phyloP scores from a whole-genome alignment of 1,139 yeast species.

The Yamadazyma diddensiae region DNA sequence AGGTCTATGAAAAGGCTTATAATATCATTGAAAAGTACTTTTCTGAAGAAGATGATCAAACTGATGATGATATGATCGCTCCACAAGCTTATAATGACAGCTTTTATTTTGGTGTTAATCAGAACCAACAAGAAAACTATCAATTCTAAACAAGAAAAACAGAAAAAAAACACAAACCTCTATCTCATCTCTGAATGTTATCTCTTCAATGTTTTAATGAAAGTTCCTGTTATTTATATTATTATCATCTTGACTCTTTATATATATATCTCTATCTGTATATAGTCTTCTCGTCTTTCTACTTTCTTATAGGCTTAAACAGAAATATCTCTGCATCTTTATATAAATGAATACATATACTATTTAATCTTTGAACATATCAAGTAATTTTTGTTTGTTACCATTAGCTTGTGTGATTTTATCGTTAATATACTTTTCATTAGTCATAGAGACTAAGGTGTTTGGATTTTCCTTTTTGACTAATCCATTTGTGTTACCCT shows the following conservation, averaged over 20 bases:
- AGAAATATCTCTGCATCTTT: slow-evolving; percentile 15
- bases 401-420: slow-evolving; percentile 6
- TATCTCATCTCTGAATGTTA: slow-evolving; percentile 1
- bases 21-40: slow-evolving; percentile 88
- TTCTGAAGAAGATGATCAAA: slow-evolving; percentile 74
- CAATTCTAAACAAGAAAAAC: slow-evolving; percentile 31
- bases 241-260: slow-evolving; percentile 4
- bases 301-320: slow-evolving; percentile 8
- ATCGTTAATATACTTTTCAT: slow-evolving; percentile 2
- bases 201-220: slow-evolving; percentile 1
- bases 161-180: neutral
- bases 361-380: slow-evolving; percentile 3
- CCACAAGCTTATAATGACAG: slow-evolving; percentile 84
- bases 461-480: slow-evolving; percentile 4
- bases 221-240: slow-evolving; percentile 6
- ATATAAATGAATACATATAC: slow-evolving; percentile 5
- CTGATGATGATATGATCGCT: slow-evolving; percentile 75
- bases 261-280: slow-evolving; percentile 11
- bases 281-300: slow-evolving; percentile 8
- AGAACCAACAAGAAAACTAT: slow-evolving; percentile 48
- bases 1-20: slow-evolving; percentile 89
- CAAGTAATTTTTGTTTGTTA: slow-evolving; percentile 7
- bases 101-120: slow-evolving; percentile 78
- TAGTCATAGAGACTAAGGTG: slow-evolving; percentile 1
- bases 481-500: slow-evolving; percentile 29